phyloP scores from a whole-genome alignment of 2,329 filamentous ascomycete genomes.

The Zasmidium citrigriseum region DNA sequence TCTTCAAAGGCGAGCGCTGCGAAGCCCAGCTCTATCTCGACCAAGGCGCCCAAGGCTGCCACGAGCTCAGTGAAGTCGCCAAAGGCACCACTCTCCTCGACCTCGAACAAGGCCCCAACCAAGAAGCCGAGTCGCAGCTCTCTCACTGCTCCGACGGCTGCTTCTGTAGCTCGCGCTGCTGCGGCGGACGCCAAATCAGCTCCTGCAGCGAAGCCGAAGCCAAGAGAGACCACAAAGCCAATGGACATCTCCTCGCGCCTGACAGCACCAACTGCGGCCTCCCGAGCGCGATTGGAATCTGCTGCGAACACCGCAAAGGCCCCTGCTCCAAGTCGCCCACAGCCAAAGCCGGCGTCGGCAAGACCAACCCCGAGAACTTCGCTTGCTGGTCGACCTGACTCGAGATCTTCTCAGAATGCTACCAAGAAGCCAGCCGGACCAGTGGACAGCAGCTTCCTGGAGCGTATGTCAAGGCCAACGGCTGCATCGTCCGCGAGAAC shows the following conservation, averaged over 20 bases:
- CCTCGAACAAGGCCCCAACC: slow-evolving; percentile 3
- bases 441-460: slow-evolving; percentile 71
- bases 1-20: slow-evolving; percentile 13
- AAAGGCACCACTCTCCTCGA: slow-evolving; percentile 13
- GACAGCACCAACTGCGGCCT: slow-evolving; percentile 70
- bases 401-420: slow-evolving; percentile 44
- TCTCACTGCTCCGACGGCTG: slow-evolving; percentile 36
- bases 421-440: slow-evolving; percentile 48
- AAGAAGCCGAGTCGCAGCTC: slow-evolving; percentile 37
- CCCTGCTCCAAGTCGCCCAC: slow-evolving; percentile 29
- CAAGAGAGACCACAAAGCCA: slow-evolving; percentile 69
- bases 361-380: slow-evolving; percentile 41
- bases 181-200: slow-evolving; percentile 19
- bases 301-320: slow-evolving; percentile 26
- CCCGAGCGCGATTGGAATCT: slow-evolving; percentile 60
- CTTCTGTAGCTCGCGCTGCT: slow-evolving; percentile 32
- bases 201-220: slow-evolving; percentile 42
- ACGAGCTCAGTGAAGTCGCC: slow-evolving; percentile 19
- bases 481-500: slow-evolving; percentile 70
- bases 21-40: slow-evolving; percentile 20
- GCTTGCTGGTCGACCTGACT: slow-evolving; percentile 46
- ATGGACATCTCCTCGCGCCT: slow-evolving; percentile 67
- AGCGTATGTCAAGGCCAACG: slow-evolving; percentile 80
- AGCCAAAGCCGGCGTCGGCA: slow-evolving; percentile 32
- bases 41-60: slow-evolving; percentile 16